phyloP scores from a whole-genome alignment of 768 basidiomycete species.

The Holtermanniella nyarrowii region DNA sequence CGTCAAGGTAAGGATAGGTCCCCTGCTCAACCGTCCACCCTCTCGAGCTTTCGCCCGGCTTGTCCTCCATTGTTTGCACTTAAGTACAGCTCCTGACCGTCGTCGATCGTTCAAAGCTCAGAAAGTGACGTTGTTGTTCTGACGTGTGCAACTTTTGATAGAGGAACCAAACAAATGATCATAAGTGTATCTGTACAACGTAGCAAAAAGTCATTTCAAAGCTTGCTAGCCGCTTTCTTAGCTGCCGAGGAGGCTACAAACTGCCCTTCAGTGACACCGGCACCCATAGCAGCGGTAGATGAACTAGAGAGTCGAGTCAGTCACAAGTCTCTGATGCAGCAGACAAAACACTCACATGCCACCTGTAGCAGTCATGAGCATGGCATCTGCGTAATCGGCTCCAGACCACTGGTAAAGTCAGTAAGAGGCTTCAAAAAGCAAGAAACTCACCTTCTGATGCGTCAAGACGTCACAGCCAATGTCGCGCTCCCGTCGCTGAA shows the following conservation, averaged over 20 bases:
- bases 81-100: background rate
- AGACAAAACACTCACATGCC: slow-evolving; percentile 50
- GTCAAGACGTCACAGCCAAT: slow-evolving; percentile 92
- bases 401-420: slow-evolving; percentile 67
- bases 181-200: background rate
- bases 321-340: background rate
- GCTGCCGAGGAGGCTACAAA: slow-evolving; percentile 44
- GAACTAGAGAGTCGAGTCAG: slow-evolving; percentile 44
- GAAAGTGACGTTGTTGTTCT: no score
- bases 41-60: background rate
- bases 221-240: slow-evolving; percentile 19
- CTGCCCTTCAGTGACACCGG: slow-evolving; percentile 85
- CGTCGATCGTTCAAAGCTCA: no score
- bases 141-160: no score
- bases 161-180: background rate
- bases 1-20: slow-evolving; percentile 16
- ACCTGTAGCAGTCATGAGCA: slow-evolving; percentile 93
- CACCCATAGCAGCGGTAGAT: slow-evolving; percentile 98
- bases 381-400: slow-evolving; percentile 79
- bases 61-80: background rate
- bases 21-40: background rate
- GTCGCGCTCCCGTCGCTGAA: slow-evolving; percentile 86
- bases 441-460: slow-evolving; percentile 70
- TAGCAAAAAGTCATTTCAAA: slow-evolving; percentile 1
- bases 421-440: background rate